phyloP scores from a whole-genome alignment of 2,329 filamentous ascomycete species.

The Aspergillus sp. region DNA sequence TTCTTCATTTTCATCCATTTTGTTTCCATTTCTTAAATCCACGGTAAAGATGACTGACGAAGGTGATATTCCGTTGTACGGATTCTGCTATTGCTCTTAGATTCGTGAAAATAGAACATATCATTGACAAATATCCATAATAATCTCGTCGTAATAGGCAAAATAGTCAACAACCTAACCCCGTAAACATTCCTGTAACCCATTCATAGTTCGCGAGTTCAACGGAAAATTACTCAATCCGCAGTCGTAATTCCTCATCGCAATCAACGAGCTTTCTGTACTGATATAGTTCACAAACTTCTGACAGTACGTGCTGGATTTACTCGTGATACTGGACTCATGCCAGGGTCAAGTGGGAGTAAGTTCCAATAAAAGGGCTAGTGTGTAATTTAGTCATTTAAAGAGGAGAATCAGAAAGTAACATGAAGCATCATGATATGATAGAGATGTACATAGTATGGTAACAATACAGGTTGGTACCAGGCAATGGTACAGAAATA shows the following conservation, averaged over 20 bases:
- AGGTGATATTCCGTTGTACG: slow-evolving; percentile 17
- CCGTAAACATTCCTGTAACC: not conserved
- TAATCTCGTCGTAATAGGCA: not conserved
- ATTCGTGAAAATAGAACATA: slow-evolving; percentile 16
- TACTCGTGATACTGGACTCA: too few relatives aligned
- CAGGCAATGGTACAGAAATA: not conserved
- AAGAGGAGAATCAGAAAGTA: not conserved
- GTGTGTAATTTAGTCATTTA: not conserved
- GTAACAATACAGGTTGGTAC: slow-evolving; percentile 3
- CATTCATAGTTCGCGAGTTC: not conserved
- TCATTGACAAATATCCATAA: not conserved
- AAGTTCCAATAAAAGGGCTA: not conserved
- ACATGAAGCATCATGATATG: not conserved
- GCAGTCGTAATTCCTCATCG: slow-evolving; percentile 8
- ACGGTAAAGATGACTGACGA: slow-evolving; percentile 24
- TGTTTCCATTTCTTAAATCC: slow-evolving; percentile 25
- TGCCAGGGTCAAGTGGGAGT: not conserved
- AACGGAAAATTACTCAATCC: not conserved
- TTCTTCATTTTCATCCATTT: slow-evolving; percentile 19
- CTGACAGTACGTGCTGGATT: too few relatives aligned
- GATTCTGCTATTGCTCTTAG: slow-evolving; percentile 10
- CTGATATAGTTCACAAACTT: not conserved
- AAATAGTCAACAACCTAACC: not conserved
- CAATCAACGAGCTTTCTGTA: not conserved
- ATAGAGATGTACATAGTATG: not conserved